Conservation (phyloP, 163 green algal genomes). For the Scenedesmus sp. region DNA sequence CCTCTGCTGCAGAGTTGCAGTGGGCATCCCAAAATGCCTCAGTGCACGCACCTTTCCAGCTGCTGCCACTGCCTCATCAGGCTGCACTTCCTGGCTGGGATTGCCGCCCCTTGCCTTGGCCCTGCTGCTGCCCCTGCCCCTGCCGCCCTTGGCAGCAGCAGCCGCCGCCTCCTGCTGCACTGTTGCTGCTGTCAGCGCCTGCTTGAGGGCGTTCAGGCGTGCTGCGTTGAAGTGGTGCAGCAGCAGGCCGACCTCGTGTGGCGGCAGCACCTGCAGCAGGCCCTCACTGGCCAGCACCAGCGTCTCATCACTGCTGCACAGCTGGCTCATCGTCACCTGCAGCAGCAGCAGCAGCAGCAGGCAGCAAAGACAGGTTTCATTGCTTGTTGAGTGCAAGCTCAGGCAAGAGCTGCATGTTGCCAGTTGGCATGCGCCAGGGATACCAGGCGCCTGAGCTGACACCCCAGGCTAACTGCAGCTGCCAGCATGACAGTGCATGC, state of each 20-base stretch:
- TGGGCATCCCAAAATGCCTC: no score
- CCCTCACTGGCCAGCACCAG: conserved; percentile 33
- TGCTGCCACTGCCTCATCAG: background rate
- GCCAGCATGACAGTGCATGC: background rate
- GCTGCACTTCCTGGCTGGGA: background rate
- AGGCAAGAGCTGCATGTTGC: background rate
- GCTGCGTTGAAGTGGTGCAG: conserved; percentile 45
- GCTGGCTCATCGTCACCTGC: conserved; percentile 19
- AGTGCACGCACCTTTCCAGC: background rate
- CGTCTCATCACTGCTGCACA: conserved; percentile 20
- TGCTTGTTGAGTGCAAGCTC: no score
- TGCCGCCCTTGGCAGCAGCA: background rate
- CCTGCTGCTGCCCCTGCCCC: conserved; percentile 20
- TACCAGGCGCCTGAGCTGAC: background rate
- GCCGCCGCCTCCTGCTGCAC: conserved; percentile 1
- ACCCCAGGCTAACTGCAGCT: background rate
- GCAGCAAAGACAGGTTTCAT: background rate
- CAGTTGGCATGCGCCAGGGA: background rate
- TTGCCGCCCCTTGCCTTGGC: background rate
- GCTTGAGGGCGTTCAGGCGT: conserved; percentile 9
- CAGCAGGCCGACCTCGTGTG: conserved; percentile 29
- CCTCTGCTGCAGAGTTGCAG: no score
- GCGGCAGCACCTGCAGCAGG: conserved; percentile 26
- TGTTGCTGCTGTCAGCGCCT: background rate
- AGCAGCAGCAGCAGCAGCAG: background rate